Base-by-base conservation (phyloP, 371 early-diverging fungal genomes). In the Rhizopus stolonifer region DNA sequence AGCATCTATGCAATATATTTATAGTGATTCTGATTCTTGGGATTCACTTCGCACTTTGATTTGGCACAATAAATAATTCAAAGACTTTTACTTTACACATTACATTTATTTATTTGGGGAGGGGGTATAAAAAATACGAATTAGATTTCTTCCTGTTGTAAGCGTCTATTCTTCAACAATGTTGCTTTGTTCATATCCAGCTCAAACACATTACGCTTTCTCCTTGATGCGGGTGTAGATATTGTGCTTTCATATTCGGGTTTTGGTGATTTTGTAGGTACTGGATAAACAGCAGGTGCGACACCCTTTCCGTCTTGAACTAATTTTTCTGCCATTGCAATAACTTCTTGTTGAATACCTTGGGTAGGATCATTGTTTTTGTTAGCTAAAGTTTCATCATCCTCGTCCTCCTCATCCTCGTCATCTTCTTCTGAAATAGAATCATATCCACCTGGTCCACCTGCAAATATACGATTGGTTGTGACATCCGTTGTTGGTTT, bases 1-100 rank as follows among this genome's bases (percentile, higher is more conserved):
- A 72, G 82, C 91, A 29, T 93, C 93, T 17, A 98, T 98, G 98
- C 89, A 91, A 58, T 96, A 95, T 61, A 82, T 94, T 32, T 94
- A 94, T 69, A 72, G 83, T 40, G 93, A 94, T 61, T 91, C 92
- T 4, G 87, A 94, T 66, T 64, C 68, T 42, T 96, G 93, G 91
- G 65, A 77, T 39, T 82, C 85, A 33, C 72, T 92, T 26, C 81
- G 81, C 59, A 94, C 84, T 52, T 82, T 88, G 46, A 60, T 94
- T 43, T 92, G 90, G 92, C 93, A 92, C 58, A 94, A 94, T 75
- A 87, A 88, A 80, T 93, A 89, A 62, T 21, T 4, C n/a, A 31
- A 48, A 1, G 10, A 34, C 26, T 6, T 3, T 19, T 7, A 10
- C 31, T 29, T 29, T 29, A 29, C 31, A n/a, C n/a, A n/a, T n/a